Base-by-base conservation (phyloP, 805 yeast species). In the Wickerhamomyces rabaulensis region DNA sequence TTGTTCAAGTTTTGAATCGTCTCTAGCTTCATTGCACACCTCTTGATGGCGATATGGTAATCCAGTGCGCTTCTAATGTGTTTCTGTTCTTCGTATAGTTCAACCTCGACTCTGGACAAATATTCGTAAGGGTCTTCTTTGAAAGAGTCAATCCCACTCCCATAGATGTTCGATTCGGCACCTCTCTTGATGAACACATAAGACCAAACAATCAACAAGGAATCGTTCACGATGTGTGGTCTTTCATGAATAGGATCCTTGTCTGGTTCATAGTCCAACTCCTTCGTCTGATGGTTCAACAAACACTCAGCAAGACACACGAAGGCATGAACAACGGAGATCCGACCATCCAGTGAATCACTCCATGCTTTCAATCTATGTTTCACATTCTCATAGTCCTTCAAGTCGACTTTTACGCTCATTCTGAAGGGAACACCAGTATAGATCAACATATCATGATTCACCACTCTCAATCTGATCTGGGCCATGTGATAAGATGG, bases 361-460 rank as follows among this genome's bases (percentile, higher is more conserved):
- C 41, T 41, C 22, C 52, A 44, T 12, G 46, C 48, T 36, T 46
- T 47, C 9, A 83, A 71, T 48, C 81, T 65, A 7, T 61, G 61
- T 29, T 69, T 65, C n/a, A 76, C 76, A 5, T 67, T 67, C 9
- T 69, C 66, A 48, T 76, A 71, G 45, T 76, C 79, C 6, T 61
- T 55, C 15, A 64, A 63, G 2, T 76, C 73, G n/a, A 82, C 76
- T 23, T 65, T 69, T 23, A 80, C 85, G 53, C 76, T 83, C 80
- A 83, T 80, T 52, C 87, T 74, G 58, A 81, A 75, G 0, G 90
- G 89, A 15, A 86, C 82, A 0, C 95, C 95, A 8, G 88, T 82
- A 59, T 70, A 80, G 4, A 83, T 82, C 39, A 84, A 82, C 48
- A 84, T 76, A 60, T 87, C 92, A 60, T 83, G 80, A 50, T 84